Conservation (phyloP, 2,329 filamentous ascomycete genomes). For the Beauveria sp. region DNA sequence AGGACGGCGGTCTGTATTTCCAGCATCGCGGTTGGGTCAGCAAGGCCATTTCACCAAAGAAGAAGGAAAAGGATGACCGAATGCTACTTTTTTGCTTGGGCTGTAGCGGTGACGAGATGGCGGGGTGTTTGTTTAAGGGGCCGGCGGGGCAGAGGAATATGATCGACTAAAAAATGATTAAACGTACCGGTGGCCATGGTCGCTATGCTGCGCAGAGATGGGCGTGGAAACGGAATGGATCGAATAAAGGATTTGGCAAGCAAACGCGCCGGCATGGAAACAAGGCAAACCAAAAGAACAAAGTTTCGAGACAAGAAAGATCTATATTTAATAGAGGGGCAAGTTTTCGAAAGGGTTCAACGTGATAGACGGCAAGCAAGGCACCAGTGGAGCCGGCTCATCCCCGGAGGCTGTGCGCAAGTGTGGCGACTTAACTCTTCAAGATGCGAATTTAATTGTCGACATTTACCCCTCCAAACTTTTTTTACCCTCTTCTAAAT, state of each 20-base stretch:
- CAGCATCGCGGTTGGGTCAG: not conserved
- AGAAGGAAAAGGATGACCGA: not conserved
- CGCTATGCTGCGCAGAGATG: not conserved
- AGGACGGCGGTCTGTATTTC: slow-evolving; percentile 44
- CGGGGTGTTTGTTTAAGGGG: not conserved
- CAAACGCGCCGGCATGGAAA: slow-evolving; percentile 9
- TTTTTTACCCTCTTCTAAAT: not conserved
- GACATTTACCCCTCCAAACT: not conserved
- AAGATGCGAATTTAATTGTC: not conserved
- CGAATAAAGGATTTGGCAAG: not conserved
- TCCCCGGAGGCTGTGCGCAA: not conserved
- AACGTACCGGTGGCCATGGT: slow-evolving; percentile 7
- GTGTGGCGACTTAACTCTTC: not conserved
- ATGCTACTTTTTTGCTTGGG: not conserved
- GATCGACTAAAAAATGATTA: not conserved
- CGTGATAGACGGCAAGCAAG: not conserved
- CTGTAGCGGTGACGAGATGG: slow-evolving; percentile 1
- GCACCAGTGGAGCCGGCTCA: slow-evolving; percentile 5
- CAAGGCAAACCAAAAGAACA: not conserved
- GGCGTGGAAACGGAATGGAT: not conserved
- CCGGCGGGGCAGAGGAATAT: not conserved
- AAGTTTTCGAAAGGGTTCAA: not conserved
- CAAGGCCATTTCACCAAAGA: not conserved
- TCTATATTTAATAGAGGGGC: not conserved
- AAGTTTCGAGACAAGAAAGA: not conserved